Evolutionary conservation across 306 rosid genomes (phyloP).

Genomic region (Cucurbita ficifolia): DNA sequence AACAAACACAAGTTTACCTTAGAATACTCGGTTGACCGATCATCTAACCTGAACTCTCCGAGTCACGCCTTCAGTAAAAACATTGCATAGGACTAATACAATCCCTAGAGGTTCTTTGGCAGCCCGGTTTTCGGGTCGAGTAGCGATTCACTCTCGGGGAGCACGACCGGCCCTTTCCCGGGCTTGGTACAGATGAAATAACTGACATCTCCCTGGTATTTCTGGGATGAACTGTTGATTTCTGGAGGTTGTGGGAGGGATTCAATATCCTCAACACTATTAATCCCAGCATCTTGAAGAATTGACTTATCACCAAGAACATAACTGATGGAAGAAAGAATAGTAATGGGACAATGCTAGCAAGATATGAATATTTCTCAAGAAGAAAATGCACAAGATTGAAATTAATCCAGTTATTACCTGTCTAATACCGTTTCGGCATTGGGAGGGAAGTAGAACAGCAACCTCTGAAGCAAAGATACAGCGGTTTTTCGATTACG

Average conservation of each 20-base stretch:
- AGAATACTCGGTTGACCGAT: constrained; percentile 7
- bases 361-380: background rate
- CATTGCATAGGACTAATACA: constrained; percentile 5
- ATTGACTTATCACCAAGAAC: constrained; percentile 75
- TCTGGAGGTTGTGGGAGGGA: constrained; percentile 70
- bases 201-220: constrained; percentile 65
- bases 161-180: constrained; percentile 82
- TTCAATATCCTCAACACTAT: constrained; percentile 39
- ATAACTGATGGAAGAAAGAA: constrained; percentile 32
- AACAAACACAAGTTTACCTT: background rate
- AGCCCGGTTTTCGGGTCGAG: constrained; percentile 70
- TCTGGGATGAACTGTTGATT: constrained; percentile 59
- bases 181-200: constrained; percentile 94
- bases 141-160: constrained; percentile 57
- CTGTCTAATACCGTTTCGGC: constrained; percentile 56
- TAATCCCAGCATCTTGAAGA: constrained; percentile 68
- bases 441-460: constrained; percentile 81
- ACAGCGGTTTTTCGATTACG: constrained; percentile 70
- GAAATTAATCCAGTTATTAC: constrained; percentile 28
- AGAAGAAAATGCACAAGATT: background rate
- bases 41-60: background rate
- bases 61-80: constrained; percentile 8
- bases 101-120: constrained; percentile 36
- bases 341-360: background rate
- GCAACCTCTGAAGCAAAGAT: constrained; percentile 70